Evolutionary conservation across 805 yeast species (phyloP).

Genomic region (Grigorovia yakushimaensis): DNA sequence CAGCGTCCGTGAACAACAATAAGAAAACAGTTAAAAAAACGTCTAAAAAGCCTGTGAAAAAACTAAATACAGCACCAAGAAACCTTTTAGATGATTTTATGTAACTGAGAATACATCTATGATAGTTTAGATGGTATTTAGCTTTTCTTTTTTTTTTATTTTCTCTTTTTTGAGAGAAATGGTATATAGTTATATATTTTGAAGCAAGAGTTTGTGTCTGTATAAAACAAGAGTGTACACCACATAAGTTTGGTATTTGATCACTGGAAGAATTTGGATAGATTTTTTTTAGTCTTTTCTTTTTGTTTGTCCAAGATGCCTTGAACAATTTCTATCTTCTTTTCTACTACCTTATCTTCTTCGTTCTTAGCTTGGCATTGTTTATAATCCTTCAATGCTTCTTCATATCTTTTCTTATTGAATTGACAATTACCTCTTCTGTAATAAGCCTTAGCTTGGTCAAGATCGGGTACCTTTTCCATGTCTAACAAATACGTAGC

Average conservation of each 20-base stretch:
- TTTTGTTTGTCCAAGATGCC: slow-evolving; percentile 34
- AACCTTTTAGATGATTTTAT: slow-evolving; percentile 28
- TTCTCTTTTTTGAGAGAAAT: neutral
- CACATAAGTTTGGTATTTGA: too few species aligned
- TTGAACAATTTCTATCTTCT: slow-evolving; percentile 37
- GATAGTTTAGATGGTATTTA: too few species aligned
- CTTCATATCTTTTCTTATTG: slow-evolving; percentile 37
- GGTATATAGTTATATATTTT: neutral
- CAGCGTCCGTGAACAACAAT: neutral
- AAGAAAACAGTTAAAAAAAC: neutral
- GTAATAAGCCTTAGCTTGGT: slow-evolving; percentile 49
- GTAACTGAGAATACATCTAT: slow-evolving; percentile 7
- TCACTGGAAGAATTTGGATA: slow-evolving; percentile 50
- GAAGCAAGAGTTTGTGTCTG: too few species aligned
- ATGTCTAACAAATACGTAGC: slow-evolving; percentile 48
- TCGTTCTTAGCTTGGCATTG: slow-evolving; percentile 38
- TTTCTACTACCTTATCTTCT: slow-evolving; percentile 39
- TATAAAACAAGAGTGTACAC: too few species aligned
- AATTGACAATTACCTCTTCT: slow-evolving; percentile 43
- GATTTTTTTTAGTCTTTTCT: slow-evolving; percentile 42
- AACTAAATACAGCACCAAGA: slow-evolving; percentile 12
- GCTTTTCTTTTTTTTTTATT: neutral
- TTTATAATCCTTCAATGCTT: slow-evolving; percentile 39
- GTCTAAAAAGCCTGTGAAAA: neutral
- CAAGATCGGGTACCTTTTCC: slow-evolving; percentile 30